Percentiles rank a stretch among this genome's conserved stretches.
Conservation (phyloP, 805 yeast species). For the Pichia thaimueangensis region DNA sequence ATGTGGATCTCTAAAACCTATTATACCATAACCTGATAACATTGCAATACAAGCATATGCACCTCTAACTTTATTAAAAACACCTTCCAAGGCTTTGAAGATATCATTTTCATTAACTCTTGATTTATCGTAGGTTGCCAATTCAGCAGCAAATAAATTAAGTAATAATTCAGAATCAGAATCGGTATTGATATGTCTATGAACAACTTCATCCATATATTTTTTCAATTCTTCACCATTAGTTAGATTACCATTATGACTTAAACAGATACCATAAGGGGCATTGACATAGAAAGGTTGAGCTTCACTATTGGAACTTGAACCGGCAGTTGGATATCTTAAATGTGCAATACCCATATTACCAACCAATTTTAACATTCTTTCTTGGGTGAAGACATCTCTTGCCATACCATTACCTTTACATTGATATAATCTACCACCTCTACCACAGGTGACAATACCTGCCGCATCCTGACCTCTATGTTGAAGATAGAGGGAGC, state of each 20-base stretch:
- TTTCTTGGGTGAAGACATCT: slow-evolving; percentile 84
- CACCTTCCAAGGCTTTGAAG: slow-evolving; percentile 78
- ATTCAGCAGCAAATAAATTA: slow-evolving; percentile 86
- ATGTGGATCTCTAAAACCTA: slow-evolving; percentile 96
- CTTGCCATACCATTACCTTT: slow-evolving; percentile 99
- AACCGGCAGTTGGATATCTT: slow-evolving; percentile 97
- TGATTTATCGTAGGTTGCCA: slow-evolving; percentile 85
- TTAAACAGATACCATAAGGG: slow-evolving; percentile 86
- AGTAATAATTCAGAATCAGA: slow-evolving; percentile 88
- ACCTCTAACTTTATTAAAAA: slow-evolving; percentile 77
- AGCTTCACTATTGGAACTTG: slow-evolving; percentile 92
- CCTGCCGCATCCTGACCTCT: slow-evolving; percentile 99
- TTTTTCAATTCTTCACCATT: slow-evolving; percentile 71
- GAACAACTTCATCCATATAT: slow-evolving; percentile 87
- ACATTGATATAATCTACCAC: slow-evolving; percentile 93
- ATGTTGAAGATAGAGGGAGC: slow-evolving; percentile 88
- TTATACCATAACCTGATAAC: slow-evolving; percentile 92
- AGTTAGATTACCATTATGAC: slow-evolving; percentile 94
- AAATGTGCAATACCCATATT: slow-evolving; percentile 94
- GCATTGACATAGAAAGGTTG: slow-evolving; percentile 98
- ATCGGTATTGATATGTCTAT: slow-evolving; percentile 96
- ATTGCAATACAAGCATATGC: slow-evolving; percentile 96
- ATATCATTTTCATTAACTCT: slow-evolving; percentile 90
- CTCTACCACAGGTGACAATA: slow-evolving; percentile 88
- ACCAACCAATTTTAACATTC: slow-evolving; percentile 78